Base-by-base conservation (phyloP, 2,329 filamentous ascomycete genomes). In the Cladosporium phlei region DNA sequence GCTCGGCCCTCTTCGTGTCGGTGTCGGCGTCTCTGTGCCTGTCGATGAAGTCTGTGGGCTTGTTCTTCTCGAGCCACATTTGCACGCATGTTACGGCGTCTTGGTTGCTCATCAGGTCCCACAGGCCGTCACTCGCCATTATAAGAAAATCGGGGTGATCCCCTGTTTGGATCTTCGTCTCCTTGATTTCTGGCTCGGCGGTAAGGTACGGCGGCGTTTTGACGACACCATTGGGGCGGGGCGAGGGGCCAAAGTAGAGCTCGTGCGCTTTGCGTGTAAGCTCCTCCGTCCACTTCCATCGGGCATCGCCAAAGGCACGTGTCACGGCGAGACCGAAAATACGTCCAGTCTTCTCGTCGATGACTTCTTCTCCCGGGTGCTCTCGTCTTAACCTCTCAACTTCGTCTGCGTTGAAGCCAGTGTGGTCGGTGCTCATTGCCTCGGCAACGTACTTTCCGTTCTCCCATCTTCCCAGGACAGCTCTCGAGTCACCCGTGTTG, bases 141-240 rank as follows among this genome's bases (percentile, higher is more conserved):
- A 87, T 82, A 42, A 85, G 61, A 55, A 86, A 86, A 39, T 77
- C 73, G 2, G 68, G 65, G 17, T 68, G 66, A 1, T 59, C 58
- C 2, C 66, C 65, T 0, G 68, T 63, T 16, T 43, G 39, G 5
- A 86, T 66, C 24, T 67, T 64, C 0, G 73, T 77, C 3, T 76
- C 79, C 2, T 74, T 81, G 20, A 87, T 69, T 24, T 80, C 80
- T 0, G 83, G 83, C 56, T 81, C 75, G 1, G 82, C 83, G 0
- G 79, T 85, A 55, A 86, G 64, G 62, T 87, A 87, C 0, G 84
- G 83, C 3, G 81, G 82, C 0, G 79, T 77, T 42, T 69, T 62
- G 58, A 55, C 56, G 47, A 53, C 63, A 12, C 55, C 62, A 11
- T 69, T 65, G 2, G 76, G 73, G 1, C 71, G 64, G 0, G 70